Evolutionary conservation across 768 basidiomycete genomes (phyloP), one percentile per base, ranked within the genome.

Genomic region (Mrakia gelida): DNA sequence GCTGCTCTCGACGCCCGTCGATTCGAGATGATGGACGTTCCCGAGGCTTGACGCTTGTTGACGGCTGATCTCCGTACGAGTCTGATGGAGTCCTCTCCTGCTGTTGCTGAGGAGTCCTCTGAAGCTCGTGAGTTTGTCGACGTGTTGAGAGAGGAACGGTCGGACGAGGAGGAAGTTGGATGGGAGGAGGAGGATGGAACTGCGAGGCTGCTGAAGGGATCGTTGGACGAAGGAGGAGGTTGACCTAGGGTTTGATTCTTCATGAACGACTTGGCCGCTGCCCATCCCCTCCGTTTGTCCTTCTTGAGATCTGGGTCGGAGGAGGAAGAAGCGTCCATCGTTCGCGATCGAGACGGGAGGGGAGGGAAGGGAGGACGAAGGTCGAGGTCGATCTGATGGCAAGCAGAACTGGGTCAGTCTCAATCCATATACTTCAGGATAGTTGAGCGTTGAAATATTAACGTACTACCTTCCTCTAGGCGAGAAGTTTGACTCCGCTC

Each of bases 261-360:
- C 10, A 65, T 16, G 34, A 65, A 38, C 11, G 63, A 28, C 63
- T 65, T 65, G n/a, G 63, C 63, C 38, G 63, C 63, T 65, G 63
- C 63, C 63, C 63, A 65, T 65, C 63, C 63, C 38, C 63, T 9
- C 2, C 63, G 30, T 32, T 65, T 65, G 63, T 65, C 63, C 18
- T 32, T 59, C 59, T 59, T 59, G 59, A 59, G 9, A 28, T 59
- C 26, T 2, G 59, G 59, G n/a, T 59, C 30, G 9, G 30, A 65
- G 32, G 63, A 65, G 7, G 63, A 21, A 32, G 63, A 30, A 16
- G 63, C 11, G 63, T 65, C 63, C 63, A 65, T 65, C 63, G 63
- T 34, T 21, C 23, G 38, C 38, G 38, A 28, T 3, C n/a, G 59
- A 59, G 59, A 15, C 13, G 26, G 56, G 26, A 11, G 59, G 18